Conservation (phyloP, 371 early-diverging fungal genomes). For the Choanephora cucurbitarum region DNA sequence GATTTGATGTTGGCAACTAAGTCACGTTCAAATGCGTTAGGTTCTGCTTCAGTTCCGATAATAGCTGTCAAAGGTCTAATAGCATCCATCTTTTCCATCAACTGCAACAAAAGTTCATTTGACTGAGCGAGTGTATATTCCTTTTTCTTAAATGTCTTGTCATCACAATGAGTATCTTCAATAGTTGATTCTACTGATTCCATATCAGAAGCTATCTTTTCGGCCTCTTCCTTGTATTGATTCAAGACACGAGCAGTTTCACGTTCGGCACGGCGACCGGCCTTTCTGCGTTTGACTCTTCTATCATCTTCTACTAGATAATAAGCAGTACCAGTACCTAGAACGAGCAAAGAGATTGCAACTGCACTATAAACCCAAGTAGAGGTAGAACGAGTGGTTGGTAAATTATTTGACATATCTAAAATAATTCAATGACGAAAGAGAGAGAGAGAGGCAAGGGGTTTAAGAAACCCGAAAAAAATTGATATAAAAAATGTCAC, state of each 20-base stretch:
- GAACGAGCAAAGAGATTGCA: slow-evolving; percentile 10
- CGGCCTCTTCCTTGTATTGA: slow-evolving; percentile 29
- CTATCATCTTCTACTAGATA: slow-evolving; percentile 41
- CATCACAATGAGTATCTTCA: slow-evolving; percentile 15
- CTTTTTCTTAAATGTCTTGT: slow-evolving; percentile 20
- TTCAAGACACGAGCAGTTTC: slow-evolving; percentile 24
- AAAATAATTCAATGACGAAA: too few species aligned
- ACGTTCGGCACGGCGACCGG: slow-evolving; percentile 20
- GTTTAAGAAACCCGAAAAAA: slow-evolving; percentile 3
- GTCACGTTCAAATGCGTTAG: slow-evolving; percentile 23
- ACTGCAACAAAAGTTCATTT: slow-evolving; percentile 39
- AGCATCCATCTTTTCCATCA: slow-evolving; percentile 44
- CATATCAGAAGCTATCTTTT: slow-evolving; percentile 21
- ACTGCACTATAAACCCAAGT: slow-evolving; percentile 15
- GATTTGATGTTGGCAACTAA: slow-evolving; percentile 31
- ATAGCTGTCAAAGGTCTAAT: slow-evolving; percentile 35
- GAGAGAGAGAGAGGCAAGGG: slow-evolving; percentile 6
- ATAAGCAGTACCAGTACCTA: slow-evolving; percentile 21
- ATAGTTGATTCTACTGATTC: slow-evolving; percentile 6
- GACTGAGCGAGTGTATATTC: slow-evolving; percentile 34
- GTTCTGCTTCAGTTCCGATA: slow-evolving; percentile 16
- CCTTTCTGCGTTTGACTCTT: slow-evolving; percentile 30
- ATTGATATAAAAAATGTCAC: neutral
- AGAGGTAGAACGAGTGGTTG: slow-evolving; percentile 9
- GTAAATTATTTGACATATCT: slow-evolving; percentile 8